Evolutionary conservation across 2,329 filamentous ascomycete genomes (phyloP).

Genomic region (Colletotrichum tofieldiae): DNA sequence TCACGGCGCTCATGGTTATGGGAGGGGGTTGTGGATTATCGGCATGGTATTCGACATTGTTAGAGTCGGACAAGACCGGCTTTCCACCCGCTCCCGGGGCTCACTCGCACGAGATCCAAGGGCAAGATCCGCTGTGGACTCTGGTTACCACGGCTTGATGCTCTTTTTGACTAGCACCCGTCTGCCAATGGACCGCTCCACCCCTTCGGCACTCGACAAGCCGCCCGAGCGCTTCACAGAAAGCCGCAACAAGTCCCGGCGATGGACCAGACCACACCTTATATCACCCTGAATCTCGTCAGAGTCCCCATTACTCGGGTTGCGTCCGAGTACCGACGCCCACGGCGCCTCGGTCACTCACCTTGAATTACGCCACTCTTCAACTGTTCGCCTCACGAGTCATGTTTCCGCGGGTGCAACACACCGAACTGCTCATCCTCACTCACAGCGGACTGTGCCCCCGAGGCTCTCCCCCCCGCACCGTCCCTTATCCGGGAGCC

Average conservation of each 20-base stretch:
- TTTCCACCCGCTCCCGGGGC: slow-evolving; percentile 35
- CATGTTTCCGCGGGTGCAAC: slow-evolving; percentile 25
- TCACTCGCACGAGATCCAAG: slow-evolving; percentile 41
- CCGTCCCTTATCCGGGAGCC: slow-evolving; percentile 16
- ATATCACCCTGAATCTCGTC: slow-evolving; percentile 42
- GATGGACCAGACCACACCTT: slow-evolving; percentile 43
- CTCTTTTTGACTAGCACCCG: slow-evolving; percentile 41
- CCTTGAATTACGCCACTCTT: slow-evolving; percentile 25
- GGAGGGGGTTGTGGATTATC: slow-evolving; percentile 14
- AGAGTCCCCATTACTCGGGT: slow-evolving; percentile 31
- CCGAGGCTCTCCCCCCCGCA: slow-evolving; percentile 12
- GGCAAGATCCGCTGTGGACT: slow-evolving; percentile 41
- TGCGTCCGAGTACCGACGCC: slow-evolving; percentile 2
- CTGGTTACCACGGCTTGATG: slow-evolving; percentile 32
- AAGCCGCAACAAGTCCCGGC: slow-evolving; percentile 42
- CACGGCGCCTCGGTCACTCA: slow-evolving; percentile 31
- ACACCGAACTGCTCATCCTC: slow-evolving; percentile 26
- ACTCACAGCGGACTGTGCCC: slow-evolving; percentile 22
- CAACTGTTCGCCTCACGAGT: slow-evolving; percentile 28
- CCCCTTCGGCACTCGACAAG: slow-evolving; percentile 41
- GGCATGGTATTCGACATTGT: slow-evolving; percentile 32
- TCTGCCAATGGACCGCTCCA: slow-evolving; percentile 37
- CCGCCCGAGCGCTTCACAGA: slow-evolving; percentile 39
- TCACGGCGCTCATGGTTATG: slow-evolving; percentile 21
- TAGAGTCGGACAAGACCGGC: slow-evolving; percentile 39